A percentile compares a stretch with the other conserved stretches of the same genome.
Conservation (phyloP, 2,329 filamentous ascomycete genomes). For the Talaromyces sp. region DNA sequence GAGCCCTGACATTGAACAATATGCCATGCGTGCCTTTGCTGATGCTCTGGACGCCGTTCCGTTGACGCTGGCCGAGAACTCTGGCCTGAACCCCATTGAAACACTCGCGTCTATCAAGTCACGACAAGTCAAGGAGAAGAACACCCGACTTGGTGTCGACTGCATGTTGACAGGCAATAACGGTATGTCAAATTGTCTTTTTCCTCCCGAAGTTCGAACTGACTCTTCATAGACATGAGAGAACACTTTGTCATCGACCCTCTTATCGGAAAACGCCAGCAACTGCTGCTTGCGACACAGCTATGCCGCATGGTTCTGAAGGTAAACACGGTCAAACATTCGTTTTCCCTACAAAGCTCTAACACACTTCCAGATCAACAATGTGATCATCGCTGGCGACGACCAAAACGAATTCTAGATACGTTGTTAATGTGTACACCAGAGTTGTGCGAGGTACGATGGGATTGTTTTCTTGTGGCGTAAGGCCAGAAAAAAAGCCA, state of each 20-base stretch:
- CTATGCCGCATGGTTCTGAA: slow-evolving; percentile 97
- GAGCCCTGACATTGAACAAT: slow-evolving; percentile 96
- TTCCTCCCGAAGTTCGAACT: slow-evolving; percentile 1
- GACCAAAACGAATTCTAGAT: slow-evolving; percentile 82
- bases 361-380: slow-evolving; percentile 60
- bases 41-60: slow-evolving; percentile 91
- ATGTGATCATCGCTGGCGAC: slow-evolving; percentile 84
- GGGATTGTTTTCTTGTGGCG: not conserved
- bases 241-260: slow-evolving; percentile 98
- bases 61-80: slow-evolving; percentile 97
- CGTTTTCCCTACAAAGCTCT: too few relatives aligned
- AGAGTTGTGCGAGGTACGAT: not conserved
- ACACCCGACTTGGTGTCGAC: slow-evolving; percentile 80
- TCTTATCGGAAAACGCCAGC: slow-evolving; percentile 95
- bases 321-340: slow-evolving; percentile 44
- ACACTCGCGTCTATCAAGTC: slow-evolving; percentile 94
- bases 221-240: slow-evolving; percentile 70
- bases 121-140: slow-evolving; percentile 84
- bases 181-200: slow-evolving; percentile 45
- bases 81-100: slow-evolving; percentile 90
- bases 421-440: slow-evolving; percentile 6
- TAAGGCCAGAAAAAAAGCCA: slow-evolving; percentile 2
- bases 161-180: slow-evolving; percentile 96
- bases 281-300: slow-evolving; percentile 93
- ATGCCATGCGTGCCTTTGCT: slow-evolving; percentile 96